phyloP scores from a whole-genome alignment of 257 asterid genomes.

The Solanum etuberosum region DNA sequence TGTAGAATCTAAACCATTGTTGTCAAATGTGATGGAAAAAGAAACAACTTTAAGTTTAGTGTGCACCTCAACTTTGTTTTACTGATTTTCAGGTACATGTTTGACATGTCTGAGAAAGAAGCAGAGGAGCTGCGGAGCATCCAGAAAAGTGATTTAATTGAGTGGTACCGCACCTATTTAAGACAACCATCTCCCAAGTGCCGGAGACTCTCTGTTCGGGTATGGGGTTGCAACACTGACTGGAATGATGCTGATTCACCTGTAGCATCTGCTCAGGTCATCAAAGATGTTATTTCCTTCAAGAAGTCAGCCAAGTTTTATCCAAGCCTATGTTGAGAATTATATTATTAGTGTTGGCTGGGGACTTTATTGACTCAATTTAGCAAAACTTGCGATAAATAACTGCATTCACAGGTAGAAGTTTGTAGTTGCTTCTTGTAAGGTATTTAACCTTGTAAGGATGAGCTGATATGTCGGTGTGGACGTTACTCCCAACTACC shows the following conservation, averaged over 20 bases:
- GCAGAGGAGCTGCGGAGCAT: slow-evolving; percentile 53
- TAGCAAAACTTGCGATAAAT: background rate
- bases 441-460: background rate
- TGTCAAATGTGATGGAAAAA: background rate
- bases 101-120: slow-evolving; percentile 74
- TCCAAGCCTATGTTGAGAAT: slow-evolving; percentile 46
- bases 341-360: background rate
- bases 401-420: background rate
- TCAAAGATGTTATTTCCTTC: slow-evolving; percentile 43
- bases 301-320: slow-evolving; percentile 56
- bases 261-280: slow-evolving; percentile 33
- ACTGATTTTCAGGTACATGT: slow-evolving; percentile 73
- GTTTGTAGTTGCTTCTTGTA: background rate
- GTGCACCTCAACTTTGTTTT: background rate
- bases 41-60: background rate
- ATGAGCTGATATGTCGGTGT: background rate
- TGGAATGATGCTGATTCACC: slow-evolving; percentile 25
- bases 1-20: background rate
- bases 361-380: background rate
- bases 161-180: slow-evolving; percentile 63
- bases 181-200: slow-evolving; percentile 75
- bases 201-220: slow-evolving; percentile 74
- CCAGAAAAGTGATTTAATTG: slow-evolving; percentile 47
- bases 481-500: background rate
- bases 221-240: slow-evolving; percentile 84